Base-by-base conservation (phyloP, 2,329 filamentous ascomycete species). In the Beauveria varroae region DNA sequence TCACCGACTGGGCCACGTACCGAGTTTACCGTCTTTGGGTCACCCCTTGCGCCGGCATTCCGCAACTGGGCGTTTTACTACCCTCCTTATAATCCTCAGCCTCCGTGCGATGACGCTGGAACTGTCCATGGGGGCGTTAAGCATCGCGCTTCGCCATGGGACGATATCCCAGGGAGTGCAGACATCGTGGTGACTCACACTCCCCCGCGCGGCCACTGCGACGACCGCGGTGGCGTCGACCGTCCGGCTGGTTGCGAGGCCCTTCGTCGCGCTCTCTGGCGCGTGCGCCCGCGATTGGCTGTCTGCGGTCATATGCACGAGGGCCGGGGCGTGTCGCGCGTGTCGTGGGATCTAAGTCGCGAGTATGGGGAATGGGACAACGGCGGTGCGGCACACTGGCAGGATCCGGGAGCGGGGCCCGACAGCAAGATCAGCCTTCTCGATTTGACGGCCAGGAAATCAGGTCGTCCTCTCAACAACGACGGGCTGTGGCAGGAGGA, bases 301-400 rank as follows among this genome's bases (percentile, higher is more conserved):
- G 77, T 92, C 20, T 91, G 86, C 68, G 89, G 89, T 1, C 89
- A 92, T 71, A 82, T 90, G 34, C 88, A 92, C 70, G 82, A 85
- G 64, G 86, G 80, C 4, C 77, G 89, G 65, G 89, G 88, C 14
- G 84, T 79, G 10, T 79, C 87, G 67, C 75, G 83, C 28, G 78
- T 92, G 37, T 72, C 71, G 24, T 92, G 89, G 89, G 77, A 81
- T 63, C 69, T 81, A 28, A 68, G 65, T 1, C 68, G 67, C 50
- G 67, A 68, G 12, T 74, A 78, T 44, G 70, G 75, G 16, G 71
- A 52, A 24, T 9, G 72, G 6, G 80, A 75, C 65, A 71, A 74
- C 62, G 64, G 66, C 2, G 72, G 75, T 0, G 70, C 76, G 28
- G 70, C 76, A 28, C 63, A 66, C 0, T 90, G 87, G 87, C 68